Base-by-base conservation (phyloP, 257 asterid species). In the Solanum pennellii region DNA sequence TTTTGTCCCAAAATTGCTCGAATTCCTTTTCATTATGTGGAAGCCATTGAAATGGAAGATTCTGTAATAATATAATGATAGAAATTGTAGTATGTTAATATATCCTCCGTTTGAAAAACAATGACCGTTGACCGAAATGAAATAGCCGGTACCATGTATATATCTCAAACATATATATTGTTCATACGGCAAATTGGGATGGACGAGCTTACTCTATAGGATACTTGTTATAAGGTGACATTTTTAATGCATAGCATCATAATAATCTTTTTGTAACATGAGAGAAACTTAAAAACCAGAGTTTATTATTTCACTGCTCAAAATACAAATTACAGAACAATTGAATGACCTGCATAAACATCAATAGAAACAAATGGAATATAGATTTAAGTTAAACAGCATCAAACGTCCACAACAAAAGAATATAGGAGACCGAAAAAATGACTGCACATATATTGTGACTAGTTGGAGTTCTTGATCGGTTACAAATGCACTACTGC, bases 401-500 rank as follows among this genome's bases (percentile, higher is more conserved):
- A 80, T 47, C 69, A 80, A 80, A 47, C 29, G 29, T 29, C 85
- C 69, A 80, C 56, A 47, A 80, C 69, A 45, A 86, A 76, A 47
- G 84, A 71, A 73, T 76, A 59, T 6, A 65, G 35, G 66, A 68
- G 83, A 60, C 59, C 35, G 69, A 25, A 35, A 35, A 44, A 27
- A 66, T 42, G 49, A 86, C 84, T n/a, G 83, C 88, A 72, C 83
- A 73, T 49, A n/a, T 73, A 49, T 73, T 72, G 83, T 73, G 73
- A 86, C 66, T 27, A 79, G 66, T 45, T 27, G 66, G 65, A 29
- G 39, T 45, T 45, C 65, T 80, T 80, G 44, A 15, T 80, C 85
- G 11, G 44, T 27, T 49, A 97, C 92, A 97, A 89, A 87, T 94
- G 96, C 76, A 97, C 88, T 44, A 95, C 97, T 5, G 97, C 98